A percentile compares a stretch with the other conserved stretches of the same genome.
Conservation (phyloP, 257 asterid genomes). For the Nicotiana obtusifolia region DNA sequence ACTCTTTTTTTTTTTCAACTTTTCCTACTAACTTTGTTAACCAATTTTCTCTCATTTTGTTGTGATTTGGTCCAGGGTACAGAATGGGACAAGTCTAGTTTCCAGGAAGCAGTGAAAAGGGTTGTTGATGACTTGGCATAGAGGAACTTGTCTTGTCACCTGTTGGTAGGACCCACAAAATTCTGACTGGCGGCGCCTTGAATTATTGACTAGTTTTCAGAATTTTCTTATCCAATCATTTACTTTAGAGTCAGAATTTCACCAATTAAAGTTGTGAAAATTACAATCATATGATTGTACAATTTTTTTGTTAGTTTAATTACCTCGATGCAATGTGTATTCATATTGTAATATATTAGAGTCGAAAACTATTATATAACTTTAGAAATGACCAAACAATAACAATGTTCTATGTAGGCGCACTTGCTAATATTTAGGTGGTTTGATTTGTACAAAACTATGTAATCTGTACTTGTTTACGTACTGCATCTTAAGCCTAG, state of each 20-base stretch:
- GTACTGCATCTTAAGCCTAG: no score
- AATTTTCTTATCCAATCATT: neutral
- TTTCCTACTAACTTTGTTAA: neutral
- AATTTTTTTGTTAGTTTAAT: neutral
- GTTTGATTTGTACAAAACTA: no score
- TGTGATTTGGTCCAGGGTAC: slow-evolving; percentile 2
- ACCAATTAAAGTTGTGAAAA: neutral
- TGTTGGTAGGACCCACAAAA: neutral
- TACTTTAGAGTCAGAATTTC: neutral
- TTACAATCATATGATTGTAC: neutral
- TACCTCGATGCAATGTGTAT: neutral
- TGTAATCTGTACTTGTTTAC: no score
- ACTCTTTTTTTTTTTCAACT: no score
- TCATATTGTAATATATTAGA: no score
- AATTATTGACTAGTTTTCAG: neutral
- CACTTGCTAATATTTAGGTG: neutral
- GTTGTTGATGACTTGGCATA: slow-evolving; percentile 14
- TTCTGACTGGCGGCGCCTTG: slow-evolving; percentile 10
- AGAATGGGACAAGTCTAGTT: slow-evolving; percentile 10
- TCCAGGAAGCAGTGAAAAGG: slow-evolving; percentile 20
- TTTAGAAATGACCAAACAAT: no score
- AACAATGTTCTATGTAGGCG: neutral
- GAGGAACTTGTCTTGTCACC: neutral
- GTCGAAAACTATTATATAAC: no score
- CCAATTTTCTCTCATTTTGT: neutral